Evolutionary conservation across 495 filamentous ascomycete species (phyloP).

Genomic region (Penicillium argentinense): DNA sequence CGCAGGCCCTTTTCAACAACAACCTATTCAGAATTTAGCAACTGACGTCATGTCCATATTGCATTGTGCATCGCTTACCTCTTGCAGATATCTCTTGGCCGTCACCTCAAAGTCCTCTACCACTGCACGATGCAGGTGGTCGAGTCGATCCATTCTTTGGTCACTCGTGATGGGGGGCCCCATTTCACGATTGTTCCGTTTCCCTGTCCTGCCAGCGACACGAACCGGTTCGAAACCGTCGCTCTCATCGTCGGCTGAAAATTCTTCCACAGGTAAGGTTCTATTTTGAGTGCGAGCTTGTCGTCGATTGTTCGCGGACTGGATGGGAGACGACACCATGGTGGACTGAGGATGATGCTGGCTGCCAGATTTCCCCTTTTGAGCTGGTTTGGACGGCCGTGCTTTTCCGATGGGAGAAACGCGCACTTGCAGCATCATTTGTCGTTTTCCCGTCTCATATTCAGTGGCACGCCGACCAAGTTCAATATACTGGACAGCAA

Average conservation of each 20-base stretch:
- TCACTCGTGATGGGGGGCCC: conserved; percentile 76
- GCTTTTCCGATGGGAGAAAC: conserved; percentile 49
- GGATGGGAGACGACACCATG: conserved; percentile 80
- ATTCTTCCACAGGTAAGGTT: conserved; percentile 34
- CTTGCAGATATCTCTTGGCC: conserved; percentile 65
- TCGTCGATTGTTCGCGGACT: conserved; percentile 51
- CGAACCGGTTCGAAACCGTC: conserved; percentile 65
- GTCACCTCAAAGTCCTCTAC: conserved; percentile 62
- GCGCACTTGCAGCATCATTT: conserved; percentile 60
- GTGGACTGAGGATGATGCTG: conserved; percentile 63
- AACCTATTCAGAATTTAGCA: conserved; percentile 40
- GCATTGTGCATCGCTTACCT: conserved; percentile 33
- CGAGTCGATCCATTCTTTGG: conserved; percentile 57
- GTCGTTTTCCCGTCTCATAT: conserved; percentile 50
- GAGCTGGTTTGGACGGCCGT: conserved; percentile 20
- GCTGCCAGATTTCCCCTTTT: conserved; percentile 19
- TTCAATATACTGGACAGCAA: conserved; percentile 60
- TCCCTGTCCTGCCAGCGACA: conserved; percentile 35
- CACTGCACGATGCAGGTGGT: conserved; percentile 60
- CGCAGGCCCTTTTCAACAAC: conserved; percentile 62
- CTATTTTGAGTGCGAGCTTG: conserved; percentile 30
- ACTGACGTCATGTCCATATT: neutral
- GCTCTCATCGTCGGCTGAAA: conserved; percentile 50
- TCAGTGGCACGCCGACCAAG: conserved; percentile 53
- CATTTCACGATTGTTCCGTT: conserved; percentile 40